Evolutionary conservation across 805 yeast species (phyloP), one percentile per base, ranked within the genome.

Genomic region (Nakazawaea peltata): DNA sequence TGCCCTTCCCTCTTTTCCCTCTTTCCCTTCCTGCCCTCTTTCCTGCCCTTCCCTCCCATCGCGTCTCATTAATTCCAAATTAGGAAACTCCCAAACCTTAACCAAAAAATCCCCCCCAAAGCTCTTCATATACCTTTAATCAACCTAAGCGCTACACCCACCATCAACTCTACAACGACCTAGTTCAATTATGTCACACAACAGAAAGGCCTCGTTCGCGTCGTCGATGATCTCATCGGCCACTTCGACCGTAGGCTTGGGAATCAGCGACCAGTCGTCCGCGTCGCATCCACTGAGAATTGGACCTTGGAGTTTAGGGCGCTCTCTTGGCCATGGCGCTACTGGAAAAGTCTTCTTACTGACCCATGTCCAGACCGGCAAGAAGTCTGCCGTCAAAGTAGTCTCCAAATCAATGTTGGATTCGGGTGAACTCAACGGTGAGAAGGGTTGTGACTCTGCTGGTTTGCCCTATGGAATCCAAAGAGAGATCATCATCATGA

Each of bases 401-500:
- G 87, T 82, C 1, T 80, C 87, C 21, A 82, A 82, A 52, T 67
- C 74, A 18, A 70, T 65, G 34, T 53, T 71, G 40, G 65, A 37
- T 25, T 23, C 41, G 26, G 33, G 39, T 25, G 45, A 51, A 41
- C 54, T 47, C 18, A 44, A 36, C 17, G 43, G 51, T 14, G 43
- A 44, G 40, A 52, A 51, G 45, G 59, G 61, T 3, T 45, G 60
- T 32, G 74, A 69, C 39, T 68, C 69, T n/a, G 62, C 67, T 12
- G 85, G 86, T 1, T 68, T 83, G 39, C 95, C 96, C 3, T 87
- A 90, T 54, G 98, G 98, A 26, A 90, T 92, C 30, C 98, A 92
- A 60, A 73, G 97, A 45, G 98, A 92, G 55, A 94, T 92, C 44
- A 88, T 92, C 48, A 92, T 92, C 47, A 92, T 90, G 98, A 92